Percentiles rank a stretch among this genome's conserved stretches.
Evolutionary conservation across 2,329 filamentous ascomycete genomes (phyloP).

Genomic region (Xylaria sp.): DNA sequence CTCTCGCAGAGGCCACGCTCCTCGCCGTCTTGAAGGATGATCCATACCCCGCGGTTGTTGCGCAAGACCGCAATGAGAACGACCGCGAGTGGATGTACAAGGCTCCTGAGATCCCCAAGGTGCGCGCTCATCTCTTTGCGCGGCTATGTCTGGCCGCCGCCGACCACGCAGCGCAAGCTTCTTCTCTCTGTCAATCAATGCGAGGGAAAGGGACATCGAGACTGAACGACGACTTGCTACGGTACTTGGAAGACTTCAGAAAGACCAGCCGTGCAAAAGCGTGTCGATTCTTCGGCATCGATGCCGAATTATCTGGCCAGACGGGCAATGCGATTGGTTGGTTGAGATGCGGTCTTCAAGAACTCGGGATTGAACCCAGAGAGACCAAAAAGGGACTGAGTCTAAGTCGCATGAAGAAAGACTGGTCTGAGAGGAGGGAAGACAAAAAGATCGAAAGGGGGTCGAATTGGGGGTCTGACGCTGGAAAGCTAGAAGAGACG

Average conservation of each 20-base stretch:
- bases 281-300: constrained; percentile 89
- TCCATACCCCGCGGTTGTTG: constrained; percentile 84
- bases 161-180: constrained; percentile 84
- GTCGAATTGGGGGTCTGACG: constrained; percentile 81
- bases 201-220: constrained; percentile 56
- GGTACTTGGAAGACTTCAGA: constrained; percentile 80
- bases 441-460: constrained; percentile 82
- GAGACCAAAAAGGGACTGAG: constrained; percentile 63
- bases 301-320: constrained; percentile 84
- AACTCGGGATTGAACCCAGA: constrained; percentile 73
- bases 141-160: constrained; percentile 87
- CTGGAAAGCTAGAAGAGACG: constrained; percentile 84
- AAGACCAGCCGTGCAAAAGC: constrained; percentile 83
- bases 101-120: constrained; percentile 86
- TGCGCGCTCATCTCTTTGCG: constrained; percentile 88
- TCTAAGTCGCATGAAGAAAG: constrained; percentile 69
- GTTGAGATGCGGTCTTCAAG: constrained; percentile 80
- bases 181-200: constrained; percentile 60
- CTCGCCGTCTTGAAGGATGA: constrained; percentile 94
- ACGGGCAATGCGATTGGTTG: constrained; percentile 88
- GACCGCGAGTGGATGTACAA: constrained; percentile 98
- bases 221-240: constrained; percentile 73
- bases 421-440: constrained; percentile 79
- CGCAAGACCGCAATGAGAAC: constrained; percentile 82
- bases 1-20: constrained; percentile 88